Percentiles rank a stretch among this genome's conserved stretches.
These are phyloP conservation scores for Theileria annulata DNA, from an alignment of 169 alveolate genomes.

Conservation along the genomic window DNA sequence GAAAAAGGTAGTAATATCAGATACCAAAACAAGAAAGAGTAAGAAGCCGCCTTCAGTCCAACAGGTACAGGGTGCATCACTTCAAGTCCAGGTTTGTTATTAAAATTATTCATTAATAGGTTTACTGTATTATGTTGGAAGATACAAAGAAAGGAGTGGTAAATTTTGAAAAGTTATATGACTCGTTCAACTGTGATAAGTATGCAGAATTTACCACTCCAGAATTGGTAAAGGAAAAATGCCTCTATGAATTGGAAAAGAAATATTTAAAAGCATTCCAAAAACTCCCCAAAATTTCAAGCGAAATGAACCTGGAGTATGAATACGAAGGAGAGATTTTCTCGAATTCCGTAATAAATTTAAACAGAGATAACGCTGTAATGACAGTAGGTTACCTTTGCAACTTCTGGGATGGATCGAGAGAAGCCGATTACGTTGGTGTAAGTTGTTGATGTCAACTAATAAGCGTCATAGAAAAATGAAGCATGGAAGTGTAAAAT, in stretches of 20 bases:
- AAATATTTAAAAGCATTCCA: slow-evolving; percentile 62
- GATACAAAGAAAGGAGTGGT: slow-evolving; percentile 61
- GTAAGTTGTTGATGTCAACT: slow-evolving; percentile 14
- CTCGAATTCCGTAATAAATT: slow-evolving; percentile 58
- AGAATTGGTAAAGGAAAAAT: slow-evolving; percentile 68
- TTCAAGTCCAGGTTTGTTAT: slow-evolving; percentile 72
- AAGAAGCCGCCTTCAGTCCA: slow-evolving; percentile 68
- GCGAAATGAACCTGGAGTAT: slow-evolving; percentile 75
- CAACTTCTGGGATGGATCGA: slow-evolving; percentile 78
- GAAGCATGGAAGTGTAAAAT: slow-evolving; percentile 82
- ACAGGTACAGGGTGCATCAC: slow-evolving; percentile 75
- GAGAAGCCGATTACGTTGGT: slow-evolving; percentile 73
- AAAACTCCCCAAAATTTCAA: slow-evolving; percentile 72
- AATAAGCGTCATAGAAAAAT: slow-evolving; percentile 24
- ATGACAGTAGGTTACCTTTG: slow-evolving; percentile 68
- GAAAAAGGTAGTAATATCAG: slow-evolving; percentile 70
- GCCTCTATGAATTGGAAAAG: slow-evolving; percentile 63
- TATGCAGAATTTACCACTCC: slow-evolving; percentile 64
- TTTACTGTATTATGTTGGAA: slow-evolving; percentile 72
- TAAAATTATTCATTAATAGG: slow-evolving; percentile 19
- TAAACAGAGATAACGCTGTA: slow-evolving; percentile 64
- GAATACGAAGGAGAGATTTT: slow-evolving; percentile 75
- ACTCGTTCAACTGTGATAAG: slow-evolving; percentile 72
- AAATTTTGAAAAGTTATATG: slow-evolving; percentile 60
- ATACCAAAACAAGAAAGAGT: slow-evolving; percentile 76